phyloP scores from a whole-genome alignment of 2,329 filamentous ascomycete species.

The Trichoderma hamatum region DNA sequence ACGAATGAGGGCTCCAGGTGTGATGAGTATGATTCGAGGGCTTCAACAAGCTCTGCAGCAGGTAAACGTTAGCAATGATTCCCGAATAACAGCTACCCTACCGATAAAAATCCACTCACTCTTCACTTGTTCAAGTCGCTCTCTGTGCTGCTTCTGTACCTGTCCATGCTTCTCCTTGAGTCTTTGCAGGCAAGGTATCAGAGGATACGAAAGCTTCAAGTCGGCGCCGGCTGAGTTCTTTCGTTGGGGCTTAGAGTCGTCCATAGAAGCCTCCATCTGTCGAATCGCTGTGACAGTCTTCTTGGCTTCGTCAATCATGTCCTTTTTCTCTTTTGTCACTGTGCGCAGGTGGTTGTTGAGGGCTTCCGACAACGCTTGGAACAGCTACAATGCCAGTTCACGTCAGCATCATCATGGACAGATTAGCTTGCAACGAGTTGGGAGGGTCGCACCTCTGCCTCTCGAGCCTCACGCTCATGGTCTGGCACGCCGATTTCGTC shows the following conservation, averaged over 20 bases:
- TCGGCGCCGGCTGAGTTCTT: conserved; percentile 69
- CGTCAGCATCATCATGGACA: background rate
- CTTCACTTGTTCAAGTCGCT: conserved; percentile 93
- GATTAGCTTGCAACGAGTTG: background rate
- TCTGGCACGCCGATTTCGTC: conserved; percentile 95
- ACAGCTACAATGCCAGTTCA: conserved; percentile 63
- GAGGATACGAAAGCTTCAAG: conserved; percentile 78
- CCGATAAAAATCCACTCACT: conserved; percentile 58
- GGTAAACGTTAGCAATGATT: background rate
- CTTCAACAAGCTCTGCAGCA: conserved; percentile 78
- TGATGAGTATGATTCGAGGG: conserved; percentile 92
- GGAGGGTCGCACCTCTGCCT: conserved; percentile 71
- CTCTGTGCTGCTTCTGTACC: conserved; percentile 79
- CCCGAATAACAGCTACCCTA: background rate
- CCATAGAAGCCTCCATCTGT: conserved; percentile 91
- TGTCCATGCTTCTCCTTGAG: conserved; percentile 86
- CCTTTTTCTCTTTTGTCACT: conserved; percentile 86
- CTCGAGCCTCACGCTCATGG: conserved; percentile 88
- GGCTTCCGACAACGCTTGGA: conserved; percentile 87
- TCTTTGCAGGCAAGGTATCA: conserved; percentile 74
- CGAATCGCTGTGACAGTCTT: conserved; percentile 81
- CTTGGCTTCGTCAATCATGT: conserved; percentile 86
- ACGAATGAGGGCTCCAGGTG: conserved; percentile 92
- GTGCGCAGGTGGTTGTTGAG: conserved; percentile 85
- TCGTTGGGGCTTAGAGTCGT: conserved; percentile 69